Base-by-base conservation (phyloP, 768 basidiomycete species). In the Kwoniella heveanensis region DNA sequence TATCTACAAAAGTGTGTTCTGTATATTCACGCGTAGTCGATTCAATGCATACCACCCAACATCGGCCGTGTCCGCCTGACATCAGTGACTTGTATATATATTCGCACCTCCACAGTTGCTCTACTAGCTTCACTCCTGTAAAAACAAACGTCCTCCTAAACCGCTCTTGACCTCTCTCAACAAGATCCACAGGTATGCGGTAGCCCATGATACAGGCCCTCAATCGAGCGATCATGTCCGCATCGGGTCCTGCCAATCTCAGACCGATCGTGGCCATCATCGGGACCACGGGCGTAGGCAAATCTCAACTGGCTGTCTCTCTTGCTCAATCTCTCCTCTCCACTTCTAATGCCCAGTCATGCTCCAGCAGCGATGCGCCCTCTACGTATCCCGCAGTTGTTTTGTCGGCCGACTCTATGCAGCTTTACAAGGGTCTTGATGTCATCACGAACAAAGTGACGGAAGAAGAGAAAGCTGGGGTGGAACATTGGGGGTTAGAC, bases 361-460 rank as follows among this genome's bases (percentile, higher is more conserved):
- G 13, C 3, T 17, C 15, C n/a, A 17, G 32, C 30, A 29, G 0
- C 29, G 17, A 24, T 2, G 1, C 1, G 24, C 21, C n/a, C 24
- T 19, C 25, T 3, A 37, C 5, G 37, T 46, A 22, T 15, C 54
- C 53, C 5, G 69, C 62, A 2, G 27, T 67, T 1, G 85, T 98
- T 69, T 88, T 99, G 76, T 98, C 97, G 76, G 91, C 94, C 10
- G 96, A 99, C 80, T 87, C 95, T 13, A 97, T 99, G 95, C 96
- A 99, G 79, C 88, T 92, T 13, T 98, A 97, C 79, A 83, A 83
- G 19, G 95, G 95, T 0, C 85, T 98, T 79, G 90, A 96, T 79
- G 83, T 94, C 54, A 88, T 97, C 72, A 98, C 95, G 26, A 98
- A 98, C 81, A 98, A 99, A 81, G 85, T 93, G 17, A 86, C 93